A percentile compares a stretch with the other conserved stretches of the same genome.
phyloP scores from a whole-genome alignment of 2,329 filamentous ascomycete species.

The Diaporthe sp. region DNA sequence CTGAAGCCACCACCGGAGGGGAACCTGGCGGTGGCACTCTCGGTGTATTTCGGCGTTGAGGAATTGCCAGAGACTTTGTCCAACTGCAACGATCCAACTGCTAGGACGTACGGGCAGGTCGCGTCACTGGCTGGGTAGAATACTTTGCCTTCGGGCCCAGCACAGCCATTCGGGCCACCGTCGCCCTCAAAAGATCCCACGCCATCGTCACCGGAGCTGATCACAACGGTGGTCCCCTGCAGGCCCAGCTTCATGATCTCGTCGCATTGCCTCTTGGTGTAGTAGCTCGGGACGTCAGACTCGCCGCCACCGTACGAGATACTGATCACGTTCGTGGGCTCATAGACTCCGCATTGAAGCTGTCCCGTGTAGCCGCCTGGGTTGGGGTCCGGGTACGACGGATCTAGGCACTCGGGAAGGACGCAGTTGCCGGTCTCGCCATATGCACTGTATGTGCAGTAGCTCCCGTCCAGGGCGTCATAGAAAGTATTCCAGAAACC shows the following conservation, averaged over 20 bases:
- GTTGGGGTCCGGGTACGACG: conserved; percentile 61
- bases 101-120: conserved; percentile 62
- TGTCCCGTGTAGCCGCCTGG: conserved; percentile 64
- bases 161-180: conserved; percentile 49
- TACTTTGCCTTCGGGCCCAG: conserved; percentile 52
- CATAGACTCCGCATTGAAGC: conserved; percentile 51
- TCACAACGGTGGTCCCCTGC: conserved; percentile 57
- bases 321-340: conserved; percentile 65
- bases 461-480: conserved; percentile 62
- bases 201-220: conserved; percentile 58
- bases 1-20: conserved; percentile 53
- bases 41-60: conserved; percentile 38
- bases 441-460: conserved; percentile 61
- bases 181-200: conserved; percentile 52
- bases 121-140: conserved; percentile 62
- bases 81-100: conserved; percentile 55
- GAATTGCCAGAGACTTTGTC: conserved; percentile 40
- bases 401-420: conserved; percentile 59
- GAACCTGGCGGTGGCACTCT: conserved; percentile 46
- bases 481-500: conserved; percentile 57
- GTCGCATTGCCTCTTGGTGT: conserved; percentile 60
- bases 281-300: conserved; percentile 59
- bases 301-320: conserved; percentile 66
- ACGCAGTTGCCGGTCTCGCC: conserved; percentile 59
- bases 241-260: conserved; percentile 63